Conservation (phyloP, 108 stramenopile genomes). For the Fragilaria radians region DNA sequence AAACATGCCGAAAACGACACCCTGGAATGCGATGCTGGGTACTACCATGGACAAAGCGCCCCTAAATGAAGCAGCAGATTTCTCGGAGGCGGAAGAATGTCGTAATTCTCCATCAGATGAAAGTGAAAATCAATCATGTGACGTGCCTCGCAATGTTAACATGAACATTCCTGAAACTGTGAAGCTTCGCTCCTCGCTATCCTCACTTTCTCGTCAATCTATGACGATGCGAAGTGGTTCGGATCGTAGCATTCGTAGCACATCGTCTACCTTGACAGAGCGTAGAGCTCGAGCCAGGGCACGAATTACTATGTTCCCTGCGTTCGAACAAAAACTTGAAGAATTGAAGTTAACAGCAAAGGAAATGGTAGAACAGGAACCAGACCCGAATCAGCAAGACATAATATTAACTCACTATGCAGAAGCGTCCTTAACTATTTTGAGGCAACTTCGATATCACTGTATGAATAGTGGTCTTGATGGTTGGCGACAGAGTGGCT, state of each 20-base stretch:
- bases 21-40: conserved; percentile 26
- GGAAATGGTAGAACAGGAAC: conserved; percentile 77
- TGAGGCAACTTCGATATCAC: conserved; percentile 85
- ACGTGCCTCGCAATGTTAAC: background rate
- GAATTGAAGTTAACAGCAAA: conserved; percentile 69
- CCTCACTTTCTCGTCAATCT: background rate
- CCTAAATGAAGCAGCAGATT: conserved; percentile 1
- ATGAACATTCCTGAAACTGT: background rate
- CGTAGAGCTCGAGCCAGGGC: conserved; percentile 24
- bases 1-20: background rate
- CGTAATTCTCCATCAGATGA: background rate
- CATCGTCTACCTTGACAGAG: background rate
- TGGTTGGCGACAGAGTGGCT: conserved; percentile 83
- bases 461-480: conserved; percentile 89
- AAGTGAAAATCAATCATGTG: conserved; percentile 5
- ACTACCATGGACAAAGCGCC: conserved; percentile 13
- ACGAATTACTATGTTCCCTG: conserved; percentile 80
- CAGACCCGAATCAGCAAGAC: conserved; percentile 74
- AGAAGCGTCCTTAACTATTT: conserved; percentile 79
- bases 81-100: background rate
- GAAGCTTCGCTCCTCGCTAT: conserved; percentile 7
- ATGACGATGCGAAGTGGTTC: background rate
- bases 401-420: conserved; percentile 81
- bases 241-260: background rate
- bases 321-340: conserved; percentile 68